A percentile compares a stretch with the other conserved stretches of the same genome.
Conservation (phyloP, 176 grass and related monocot species). For the Eragrostis nindensis region DNA sequence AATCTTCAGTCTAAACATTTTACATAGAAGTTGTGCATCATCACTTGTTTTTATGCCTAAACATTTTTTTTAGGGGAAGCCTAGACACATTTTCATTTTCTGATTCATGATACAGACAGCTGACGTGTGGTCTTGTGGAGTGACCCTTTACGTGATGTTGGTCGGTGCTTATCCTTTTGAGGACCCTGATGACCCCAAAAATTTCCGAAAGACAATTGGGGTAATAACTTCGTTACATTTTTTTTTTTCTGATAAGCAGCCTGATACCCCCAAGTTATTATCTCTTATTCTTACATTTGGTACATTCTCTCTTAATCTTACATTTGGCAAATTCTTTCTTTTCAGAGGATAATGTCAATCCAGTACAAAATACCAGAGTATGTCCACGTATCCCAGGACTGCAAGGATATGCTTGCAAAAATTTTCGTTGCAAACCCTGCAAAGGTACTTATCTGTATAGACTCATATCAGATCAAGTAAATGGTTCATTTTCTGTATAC, state of each 20-base stretch:
- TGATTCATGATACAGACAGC: slow-evolving; percentile 59
- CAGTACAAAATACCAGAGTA: slow-evolving; percentile 87
- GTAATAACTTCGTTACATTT: slow-evolving; percentile 42
- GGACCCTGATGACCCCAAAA: slow-evolving; percentile 84
- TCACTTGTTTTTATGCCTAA: slow-evolving; percentile 1
- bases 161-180: slow-evolving; percentile 89
- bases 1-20: background rate
- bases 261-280: background rate
- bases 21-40: background rate
- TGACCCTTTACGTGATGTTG: slow-evolving; percentile 93
- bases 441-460: slow-evolving; percentile 49
- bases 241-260: background rate
- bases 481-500: background rate
- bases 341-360: slow-evolving; percentile 87
- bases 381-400: slow-evolving; percentile 86
- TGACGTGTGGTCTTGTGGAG: slow-evolving; percentile 91
- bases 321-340: no score
- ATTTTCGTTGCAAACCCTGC: slow-evolving; percentile 79
- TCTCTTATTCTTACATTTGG: slow-evolving; percentile 32
- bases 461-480: background rate
- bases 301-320: slow-evolving; percentile 24
- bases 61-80: background rate
- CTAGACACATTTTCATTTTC: slow-evolving; percentile 16
- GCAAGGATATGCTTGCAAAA: slow-evolving; percentile 66
- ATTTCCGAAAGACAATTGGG: slow-evolving; percentile 89